Base-by-base conservation (phyloP, 2,329 filamentous ascomycete genomes). In the Stemphylium vesicarium region DNA sequence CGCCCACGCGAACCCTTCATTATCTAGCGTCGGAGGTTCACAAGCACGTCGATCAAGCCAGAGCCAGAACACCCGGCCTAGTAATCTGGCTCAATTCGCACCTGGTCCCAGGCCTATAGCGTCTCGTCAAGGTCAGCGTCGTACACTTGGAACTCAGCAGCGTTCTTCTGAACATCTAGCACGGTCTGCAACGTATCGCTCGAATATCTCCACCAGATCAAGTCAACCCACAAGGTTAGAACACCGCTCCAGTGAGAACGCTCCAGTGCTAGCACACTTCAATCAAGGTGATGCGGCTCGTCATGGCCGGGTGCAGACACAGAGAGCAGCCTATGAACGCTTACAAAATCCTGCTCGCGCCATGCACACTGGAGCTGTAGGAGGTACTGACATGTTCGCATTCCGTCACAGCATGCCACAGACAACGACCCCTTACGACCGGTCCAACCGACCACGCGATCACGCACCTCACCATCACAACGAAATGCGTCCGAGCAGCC, bases 181-280 rank as follows among this genome's bases (percentile, higher is more conserved):
- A 16, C 4, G 39, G n/a, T 12, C 26, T 31, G 12, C 33, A 18
- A n/a, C 29, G 16, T 44, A 44, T 22, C n/a, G 22, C 10, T 22
- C 49, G 12, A 44, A 50, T 10, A n/a, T 47, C 12, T 33, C 46
- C 8, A 32, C 42, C 35, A 59, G 62, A 44, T 50, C 20, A 18
- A 38, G 24, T 4, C 48, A 53, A 18, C 37, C 16, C 20, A 36
- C 33, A 20, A 50, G 64, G 39, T 38, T 46, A 12, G 43, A 35
- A 5, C 66, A 68, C 43, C 56, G 60, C 9, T 69, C 63, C 4
- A 68, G 66, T 39, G 69, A 71, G 32, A 68, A 70, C 40, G 55
- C 47, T 1, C 62, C 58, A 4, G 60, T 57, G 9, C 31, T 45
- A 15, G 20, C 51, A 47, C 4, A 43, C 12, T 31, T 18, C 10